Conservation (phyloP, 225 moss, liverwort and hornwort species). For the Marchantia polymorpha region DNA sequence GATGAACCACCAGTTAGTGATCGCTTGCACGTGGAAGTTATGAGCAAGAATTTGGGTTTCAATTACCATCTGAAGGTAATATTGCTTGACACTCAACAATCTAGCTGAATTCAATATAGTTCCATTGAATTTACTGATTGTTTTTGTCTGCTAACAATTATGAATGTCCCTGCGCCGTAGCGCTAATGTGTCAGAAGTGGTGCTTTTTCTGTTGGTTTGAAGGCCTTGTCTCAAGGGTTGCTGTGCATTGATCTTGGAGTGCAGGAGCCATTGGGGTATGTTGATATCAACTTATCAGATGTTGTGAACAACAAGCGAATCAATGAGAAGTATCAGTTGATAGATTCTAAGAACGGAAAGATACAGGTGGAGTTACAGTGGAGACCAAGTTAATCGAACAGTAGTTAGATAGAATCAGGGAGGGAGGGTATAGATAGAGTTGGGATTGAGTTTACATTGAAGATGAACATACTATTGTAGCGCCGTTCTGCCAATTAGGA, state of each 20-base stretch:
- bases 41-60: slow-evolving; percentile 71
- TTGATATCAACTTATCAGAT: slow-evolving; percentile 73
- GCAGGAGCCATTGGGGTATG: slow-evolving; percentile 85
- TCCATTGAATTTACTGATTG: neutral
- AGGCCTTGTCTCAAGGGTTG: slow-evolving; percentile 11
- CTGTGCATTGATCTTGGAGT: slow-evolving; percentile 23
- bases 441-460: neutral
- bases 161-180: no score
- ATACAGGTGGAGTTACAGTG: slow-evolving; percentile 81
- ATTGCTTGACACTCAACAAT: neutral
- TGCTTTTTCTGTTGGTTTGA: neutral
- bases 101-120: no score
- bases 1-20: slow-evolving; percentile 70
- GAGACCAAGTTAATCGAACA: slow-evolving; percentile 36
- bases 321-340: slow-evolving; percentile 76
- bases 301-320: slow-evolving; percentile 90
- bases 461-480: neutral
- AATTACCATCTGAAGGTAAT: slow-evolving; percentile 66
- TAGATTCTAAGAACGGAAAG: slow-evolving; percentile 75
- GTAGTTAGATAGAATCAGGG: neutral
- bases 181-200: neutral
- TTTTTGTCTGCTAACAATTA: neutral
- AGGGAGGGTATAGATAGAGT: neutral
- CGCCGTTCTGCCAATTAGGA: neutral
- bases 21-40: slow-evolving; percentile 67